phyloP scores from a whole-genome alignment of 192 early-diverging fungal genomes.

The Piromyces finnis region DNA sequence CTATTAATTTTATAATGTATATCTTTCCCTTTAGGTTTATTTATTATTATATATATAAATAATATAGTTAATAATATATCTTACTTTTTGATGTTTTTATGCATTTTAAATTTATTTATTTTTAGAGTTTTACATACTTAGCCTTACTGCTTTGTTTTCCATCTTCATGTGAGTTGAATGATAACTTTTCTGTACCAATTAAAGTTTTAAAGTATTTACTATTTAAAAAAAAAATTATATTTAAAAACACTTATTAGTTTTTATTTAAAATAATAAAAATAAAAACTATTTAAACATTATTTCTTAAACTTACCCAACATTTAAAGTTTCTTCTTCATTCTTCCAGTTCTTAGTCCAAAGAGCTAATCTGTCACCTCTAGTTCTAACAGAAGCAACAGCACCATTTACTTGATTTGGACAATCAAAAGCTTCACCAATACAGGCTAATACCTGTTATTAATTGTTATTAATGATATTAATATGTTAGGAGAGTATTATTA shows the following conservation, averaged over 20 bases:
- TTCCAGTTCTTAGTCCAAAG: constrained; percentile 60
- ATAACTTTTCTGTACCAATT: not conserved
- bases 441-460: constrained; percentile 51
- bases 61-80: too few relatives aligned
- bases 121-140: not conserved
- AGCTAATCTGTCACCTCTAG: constrained; percentile 61
- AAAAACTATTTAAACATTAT: too few relatives aligned
- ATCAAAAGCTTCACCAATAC: constrained; percentile 74
- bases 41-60: too few relatives aligned
- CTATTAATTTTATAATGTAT: too few relatives aligned
- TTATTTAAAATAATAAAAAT: too few relatives aligned
- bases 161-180: not conserved
- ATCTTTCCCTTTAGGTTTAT: too few relatives aligned
- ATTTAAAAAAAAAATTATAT: too few relatives aligned
- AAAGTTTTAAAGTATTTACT: not conserved
- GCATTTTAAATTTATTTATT: too few relatives aligned
- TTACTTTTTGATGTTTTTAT: too few relatives aligned
- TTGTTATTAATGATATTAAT: not conserved
- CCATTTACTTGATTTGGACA: constrained; percentile 68
- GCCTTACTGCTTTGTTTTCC: not conserved
- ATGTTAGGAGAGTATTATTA: too few relatives aligned
- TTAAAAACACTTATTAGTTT: too few relatives aligned
- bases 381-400: constrained; percentile 69
- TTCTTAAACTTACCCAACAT: constrained; percentile 41
- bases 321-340: constrained; percentile 19